Conservation (phyloP, 2,329 filamentous ascomycete species). For the Botrytis paeoniae region DNA sequence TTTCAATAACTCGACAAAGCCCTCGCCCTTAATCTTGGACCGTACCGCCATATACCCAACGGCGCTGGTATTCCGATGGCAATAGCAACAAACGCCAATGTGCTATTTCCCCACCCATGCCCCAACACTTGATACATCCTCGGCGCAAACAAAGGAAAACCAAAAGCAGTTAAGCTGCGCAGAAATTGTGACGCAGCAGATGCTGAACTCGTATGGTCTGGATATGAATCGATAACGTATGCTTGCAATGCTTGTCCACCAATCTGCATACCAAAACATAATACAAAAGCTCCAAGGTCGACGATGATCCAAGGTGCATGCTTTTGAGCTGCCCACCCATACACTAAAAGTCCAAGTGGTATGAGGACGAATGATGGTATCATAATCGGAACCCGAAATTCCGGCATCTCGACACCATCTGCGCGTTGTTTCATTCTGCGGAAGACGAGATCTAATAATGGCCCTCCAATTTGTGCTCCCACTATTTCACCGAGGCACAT, state of each 20-base stretch:
- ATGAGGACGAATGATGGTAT: constrained; percentile 50
- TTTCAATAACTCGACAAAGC: constrained; percentile 26
- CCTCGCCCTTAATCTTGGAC: constrained; percentile 37
- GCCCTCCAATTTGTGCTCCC: constrained; percentile 34
- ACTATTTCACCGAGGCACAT: constrained; percentile 43
- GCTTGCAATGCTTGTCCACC: constrained; percentile 34
- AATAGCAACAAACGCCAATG: constrained; percentile 37
- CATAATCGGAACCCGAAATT: constrained; percentile 60
- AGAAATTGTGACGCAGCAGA: constrained; percentile 40
- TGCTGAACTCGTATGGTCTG: constrained; percentile 35
- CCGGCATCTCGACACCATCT: constrained; percentile 58
- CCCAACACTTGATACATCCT: constrained; percentile 29
- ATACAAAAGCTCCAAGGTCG: not conserved
- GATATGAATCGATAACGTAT: constrained; percentile 51
- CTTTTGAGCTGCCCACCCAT: constrained; percentile 55
- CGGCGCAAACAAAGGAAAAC: constrained; percentile 38
- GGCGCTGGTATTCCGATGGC: constrained; percentile 47
- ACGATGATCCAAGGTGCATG: constrained; percentile 46
- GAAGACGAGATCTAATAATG: constrained; percentile 32
- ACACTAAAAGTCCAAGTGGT: constrained; percentile 53
- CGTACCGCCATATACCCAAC: constrained; percentile 42
- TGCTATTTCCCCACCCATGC: constrained; percentile 47
- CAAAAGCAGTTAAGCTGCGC: constrained; percentile 29
- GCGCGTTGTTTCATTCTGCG: constrained; percentile 14
- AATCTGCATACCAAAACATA: constrained; percentile 17